A percentile compares a stretch with the other conserved stretches of the same genome.
Conservation (phyloP, 1,284 basidiomycete genomes). For the Apiotrichum gamsii region DNA sequence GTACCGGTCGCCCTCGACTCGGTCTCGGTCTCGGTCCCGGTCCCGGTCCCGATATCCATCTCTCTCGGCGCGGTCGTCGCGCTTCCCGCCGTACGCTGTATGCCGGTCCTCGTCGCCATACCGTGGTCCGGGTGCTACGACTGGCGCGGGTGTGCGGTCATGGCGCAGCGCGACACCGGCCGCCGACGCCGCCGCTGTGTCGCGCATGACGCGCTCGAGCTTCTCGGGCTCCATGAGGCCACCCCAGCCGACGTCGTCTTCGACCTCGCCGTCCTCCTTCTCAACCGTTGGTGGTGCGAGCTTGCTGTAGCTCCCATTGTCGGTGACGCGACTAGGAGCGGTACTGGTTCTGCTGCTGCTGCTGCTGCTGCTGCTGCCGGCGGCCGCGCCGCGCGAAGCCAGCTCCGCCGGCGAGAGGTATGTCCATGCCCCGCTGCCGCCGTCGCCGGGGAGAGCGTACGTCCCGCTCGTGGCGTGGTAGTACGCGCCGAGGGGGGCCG, state of each 20-base stretch:
- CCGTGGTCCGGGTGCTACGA: no score
- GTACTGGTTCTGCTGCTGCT: no score
- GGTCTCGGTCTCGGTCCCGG: not conserved
- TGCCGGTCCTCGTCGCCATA: not conserved
- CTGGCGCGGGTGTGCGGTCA: no score
- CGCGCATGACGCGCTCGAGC: slow-evolving; percentile 19
- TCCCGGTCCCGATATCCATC: not conserved
- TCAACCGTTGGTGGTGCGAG: no score
- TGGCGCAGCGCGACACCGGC: no score
- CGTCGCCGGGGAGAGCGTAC: slow-evolving; percentile 20
- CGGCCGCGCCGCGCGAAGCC: not conserved
- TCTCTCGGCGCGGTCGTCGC: not conserved
- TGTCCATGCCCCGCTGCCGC: slow-evolving; percentile 21
- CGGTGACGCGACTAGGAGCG: no score
- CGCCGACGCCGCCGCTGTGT: not conserved
- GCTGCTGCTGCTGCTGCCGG: not conserved
- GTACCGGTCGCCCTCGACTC: not conserved
- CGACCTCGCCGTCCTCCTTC: slow-evolving; percentile 40
- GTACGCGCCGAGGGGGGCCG: slow-evolving; percentile 20
- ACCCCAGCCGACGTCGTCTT: slow-evolving; percentile 45
- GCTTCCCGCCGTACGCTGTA: not conserved
- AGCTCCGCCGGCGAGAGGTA: slow-evolving; percentile 22
- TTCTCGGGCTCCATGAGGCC: slow-evolving; percentile 40
- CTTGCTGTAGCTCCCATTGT: not conserved
- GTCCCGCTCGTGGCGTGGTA: slow-evolving; percentile 22